Evolutionary conservation across 768 basidiomycete genomes (phyloP), one percentile per base, ranked within the genome.

Genomic region (Suillus ampliporus): DNA sequence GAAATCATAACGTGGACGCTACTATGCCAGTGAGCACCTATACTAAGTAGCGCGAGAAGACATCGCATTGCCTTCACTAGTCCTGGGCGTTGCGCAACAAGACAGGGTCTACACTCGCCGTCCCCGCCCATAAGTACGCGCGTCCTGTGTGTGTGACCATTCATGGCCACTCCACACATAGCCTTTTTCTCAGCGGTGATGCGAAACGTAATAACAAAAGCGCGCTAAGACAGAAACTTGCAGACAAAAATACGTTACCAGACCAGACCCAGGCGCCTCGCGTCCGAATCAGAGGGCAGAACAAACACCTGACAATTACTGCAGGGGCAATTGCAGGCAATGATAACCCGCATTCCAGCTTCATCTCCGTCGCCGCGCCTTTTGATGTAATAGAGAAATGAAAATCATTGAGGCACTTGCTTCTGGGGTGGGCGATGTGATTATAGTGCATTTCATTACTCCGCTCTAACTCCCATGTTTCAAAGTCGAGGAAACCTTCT

Each of bases 401-500:
- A 54, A 53, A 54, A 38, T 54, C 53, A 54, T 23, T 1, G 35
- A 35, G 14, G 31, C 31, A 31, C 31, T 35, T 9, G 34, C 51
- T 35, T 53, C 52, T 53, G 35, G 34, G 21, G n/a, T 13, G 21
- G 14, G 53, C 4, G 50, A 52, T 52, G 51, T 56, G 54, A 56
- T 56, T 56, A 56, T 56, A 56, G 4, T 23, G 38, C 54, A 40
- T 56, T 21, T 26, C 21, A 9, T 37, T 9, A 17, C 28, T 9
- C 53, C 53, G 11, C 53, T 38, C 53, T 26, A 54, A 38, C 13
- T 5, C 15, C 53, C 21, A 23, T 54, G 53, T 54, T 54, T 54
- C 53, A 38, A 38, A 54, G 53, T 38, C 53, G 53, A 54, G 53
- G 35, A 54, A 54, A 35, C 34, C n/a, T 50, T 35, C 35, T 38